Percentiles rank a stretch among this genome's conserved stretches.
Evolutionary conservation across 805 yeast genomes (phyloP).

Genomic region (Saccharomycopsis schoenii): DNA sequence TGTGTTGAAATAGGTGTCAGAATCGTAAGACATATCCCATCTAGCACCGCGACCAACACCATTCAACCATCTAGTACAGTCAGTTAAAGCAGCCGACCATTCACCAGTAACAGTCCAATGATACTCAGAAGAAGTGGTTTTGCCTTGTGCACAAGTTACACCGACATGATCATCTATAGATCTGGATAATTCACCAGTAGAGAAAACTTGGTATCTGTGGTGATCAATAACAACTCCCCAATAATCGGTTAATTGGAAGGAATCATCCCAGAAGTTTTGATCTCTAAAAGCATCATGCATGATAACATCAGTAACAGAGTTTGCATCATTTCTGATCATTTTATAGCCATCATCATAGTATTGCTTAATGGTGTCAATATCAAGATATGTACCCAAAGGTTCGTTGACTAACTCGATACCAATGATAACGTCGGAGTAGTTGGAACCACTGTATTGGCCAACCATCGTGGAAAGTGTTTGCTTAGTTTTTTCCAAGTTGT

Average conservation of each 20-base stretch:
- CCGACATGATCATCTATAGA: constrained; percentile 52
- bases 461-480: constrained; percentile 41
- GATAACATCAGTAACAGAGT: constrained; percentile 45
- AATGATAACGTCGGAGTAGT: constrained; percentile 46
- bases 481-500: constrained; percentile 39
- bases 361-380: constrained; percentile 41
- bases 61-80: constrained; percentile 60
- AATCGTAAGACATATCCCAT: constrained; percentile 39
- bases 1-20: constrained; percentile 7
- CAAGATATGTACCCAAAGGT: constrained; percentile 49
- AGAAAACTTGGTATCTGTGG: constrained; percentile 85
- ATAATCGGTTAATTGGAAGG: constrained; percentile 31
- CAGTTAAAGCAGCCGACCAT: constrained; percentile 64
- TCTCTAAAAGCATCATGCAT: constrained; percentile 59
- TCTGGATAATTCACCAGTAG: constrained; percentile 48
- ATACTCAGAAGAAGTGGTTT: constrained; percentile 34
- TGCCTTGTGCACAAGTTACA: constrained; percentile 43
- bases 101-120: constrained; percentile 55
- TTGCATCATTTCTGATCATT: constrained; percentile 43
- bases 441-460: constrained; percentile 39
- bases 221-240: constrained; percentile 69
- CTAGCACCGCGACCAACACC: constrained; percentile 63
- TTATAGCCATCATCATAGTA: constrained; percentile 59
- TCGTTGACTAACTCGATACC: constrained; percentile 68
- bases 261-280: constrained; percentile 45